Percentiles rank a stretch among this genome's conserved stretches.
Evolutionary conservation across 2,329 filamentous ascomycete genomes (phyloP).

Genomic region (Fusarium redolens): DNA sequence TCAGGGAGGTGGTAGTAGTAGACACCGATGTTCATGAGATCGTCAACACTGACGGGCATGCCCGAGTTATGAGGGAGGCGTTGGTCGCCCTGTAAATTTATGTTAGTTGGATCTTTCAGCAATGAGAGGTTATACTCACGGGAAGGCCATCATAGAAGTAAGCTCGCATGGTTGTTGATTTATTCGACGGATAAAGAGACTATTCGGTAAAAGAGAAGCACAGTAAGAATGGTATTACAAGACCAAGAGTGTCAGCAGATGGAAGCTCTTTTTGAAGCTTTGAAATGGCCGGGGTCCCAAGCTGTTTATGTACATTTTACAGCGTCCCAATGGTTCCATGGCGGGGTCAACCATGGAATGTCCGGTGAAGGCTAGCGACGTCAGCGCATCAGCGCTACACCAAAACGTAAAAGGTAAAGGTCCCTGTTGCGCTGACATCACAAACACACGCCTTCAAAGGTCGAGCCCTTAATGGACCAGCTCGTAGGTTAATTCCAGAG

Average conservation of each 20-base stretch:
- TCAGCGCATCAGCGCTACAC: slow-evolving; percentile 40
- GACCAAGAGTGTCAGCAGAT: slow-evolving; percentile 10
- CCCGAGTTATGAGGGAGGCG: slow-evolving; percentile 90
- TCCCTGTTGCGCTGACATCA: slow-evolving; percentile 33
- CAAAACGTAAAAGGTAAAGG: slow-evolving; percentile 17
- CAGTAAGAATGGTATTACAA: not conserved
- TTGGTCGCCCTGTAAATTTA: slow-evolving; percentile 81
- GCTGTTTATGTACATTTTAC: slow-evolving; percentile 26
- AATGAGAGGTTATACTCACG: slow-evolving; percentile 52
- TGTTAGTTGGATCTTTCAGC: slow-evolving; percentile 14
- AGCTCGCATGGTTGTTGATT: slow-evolving; percentile 61
- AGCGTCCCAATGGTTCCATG: slow-evolving; percentile 23
- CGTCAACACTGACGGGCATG: slow-evolving; percentile 70
- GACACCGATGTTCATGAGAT: slow-evolving; percentile 82
- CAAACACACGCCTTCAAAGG: slow-evolving; percentile 16
- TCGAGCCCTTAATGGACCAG: not conserved
- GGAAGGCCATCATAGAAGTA: slow-evolving; percentile 68
- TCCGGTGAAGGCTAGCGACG: slow-evolving; percentile 37
- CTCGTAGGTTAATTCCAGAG: not conserved
- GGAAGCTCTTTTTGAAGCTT: slow-evolving; percentile 22
- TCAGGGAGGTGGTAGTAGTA: slow-evolving; percentile 77
- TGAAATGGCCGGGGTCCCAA: slow-evolving; percentile 11
- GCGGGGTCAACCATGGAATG: slow-evolving; percentile 39
- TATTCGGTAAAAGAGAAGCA: not conserved
- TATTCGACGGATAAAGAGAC: not conserved